Base-by-base conservation (phyloP, 2,329 filamentous ascomycete species). In the Botrytis aclada region DNA sequence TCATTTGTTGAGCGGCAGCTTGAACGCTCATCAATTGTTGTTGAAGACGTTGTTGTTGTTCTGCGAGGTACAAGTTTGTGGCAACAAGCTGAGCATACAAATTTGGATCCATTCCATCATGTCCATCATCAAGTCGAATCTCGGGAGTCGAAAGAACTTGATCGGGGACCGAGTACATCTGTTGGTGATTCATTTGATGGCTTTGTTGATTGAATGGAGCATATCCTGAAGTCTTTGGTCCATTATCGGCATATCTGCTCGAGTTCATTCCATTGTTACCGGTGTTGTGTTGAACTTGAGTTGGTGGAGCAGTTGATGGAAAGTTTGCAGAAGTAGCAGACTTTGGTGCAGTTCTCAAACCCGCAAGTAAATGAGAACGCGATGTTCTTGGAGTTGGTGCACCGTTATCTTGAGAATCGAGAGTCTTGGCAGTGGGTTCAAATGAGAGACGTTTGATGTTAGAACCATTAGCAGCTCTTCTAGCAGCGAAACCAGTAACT, bases 11-110 rank as follows among this genome's bases (percentile, higher is more conserved):
- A 74, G 93, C 92, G 54, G 93, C 92, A 70, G 91, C 90, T 79
- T 95, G 96, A 37, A 98, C 90, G 76, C 86, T 93, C 77, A 94
- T 89, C 77, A 98, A 88, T 84, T 98, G 94, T 84, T 98, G 95
- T 84, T 98, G 95, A 70, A 98, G 89, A 76, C 93, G 92, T 84
- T 97, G 94, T 84, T 98, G 95, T 83, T 97, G 95, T 81, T 97
- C 94, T 58, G 94, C 94, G 69, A 99, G 88, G 80, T 97, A 97
- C 81, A 96, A 85, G 82, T 98, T 97, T 79, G 94, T 97, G 73
- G 94, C 92, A 80, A 98, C 89, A 76, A 98, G 86, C 83, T 97
- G 94, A 70, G 94, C 93, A 77, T 97, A 96, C 70, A 97, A 83
- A 74, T 89, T 91, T 70, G 95, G 94, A 79, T 98, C 96, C 84